These are phyloP conservation scores for Coemansia sp. DNA, from an alignment of 192 early-diverging fungal genomes.

Conservation along the genomic window DNA sequence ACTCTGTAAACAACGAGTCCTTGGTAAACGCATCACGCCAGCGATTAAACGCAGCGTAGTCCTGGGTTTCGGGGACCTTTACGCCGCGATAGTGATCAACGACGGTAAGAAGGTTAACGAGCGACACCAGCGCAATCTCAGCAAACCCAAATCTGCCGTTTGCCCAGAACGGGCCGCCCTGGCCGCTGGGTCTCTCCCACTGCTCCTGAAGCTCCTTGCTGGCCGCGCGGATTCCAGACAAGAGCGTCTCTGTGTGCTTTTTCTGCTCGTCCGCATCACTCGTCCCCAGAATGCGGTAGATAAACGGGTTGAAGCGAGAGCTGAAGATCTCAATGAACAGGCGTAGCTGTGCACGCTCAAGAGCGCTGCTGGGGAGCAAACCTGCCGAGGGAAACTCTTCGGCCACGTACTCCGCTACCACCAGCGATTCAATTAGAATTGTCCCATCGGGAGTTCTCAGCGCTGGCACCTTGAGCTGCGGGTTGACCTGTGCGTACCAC, in stretches of 20 bases:
- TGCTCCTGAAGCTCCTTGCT: slow-evolving; percentile 34
- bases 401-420: slow-evolving; percentile 66
- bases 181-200: slow-evolving; percentile 27
- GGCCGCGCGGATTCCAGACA: slow-evolving; percentile 11
- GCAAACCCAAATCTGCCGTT: slow-evolving; percentile 24
- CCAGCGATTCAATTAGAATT: slow-evolving; percentile 65
- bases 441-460: slow-evolving; percentile 57
- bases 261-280: slow-evolving; percentile 24
- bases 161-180: slow-evolving; percentile 37
- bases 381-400: slow-evolving; percentile 62
- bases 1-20: slow-evolving; percentile 23
- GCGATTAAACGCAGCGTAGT: slow-evolving; percentile 31
- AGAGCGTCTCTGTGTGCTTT: slow-evolving; percentile 7
- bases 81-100: slow-evolving; percentile 27
- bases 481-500: slow-evolving; percentile 67
- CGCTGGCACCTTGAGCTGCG: slow-evolving; percentile 68
- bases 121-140: slow-evolving; percentile 26
- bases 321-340: slow-evolving; percentile 37
- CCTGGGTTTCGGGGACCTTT: slow-evolving; percentile 29
- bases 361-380: slow-evolving; percentile 24
- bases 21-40: slow-evolving; percentile 32
- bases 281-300: slow-evolving; percentile 13
- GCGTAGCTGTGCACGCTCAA: slow-evolving; percentile 45
- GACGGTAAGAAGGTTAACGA: slow-evolving; percentile 15
- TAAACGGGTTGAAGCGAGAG: slow-evolving; percentile 17